Conservation (phyloP, 2,329 filamentous ascomycete genomes). For the Ophiostoma triangulosporum region DNA sequence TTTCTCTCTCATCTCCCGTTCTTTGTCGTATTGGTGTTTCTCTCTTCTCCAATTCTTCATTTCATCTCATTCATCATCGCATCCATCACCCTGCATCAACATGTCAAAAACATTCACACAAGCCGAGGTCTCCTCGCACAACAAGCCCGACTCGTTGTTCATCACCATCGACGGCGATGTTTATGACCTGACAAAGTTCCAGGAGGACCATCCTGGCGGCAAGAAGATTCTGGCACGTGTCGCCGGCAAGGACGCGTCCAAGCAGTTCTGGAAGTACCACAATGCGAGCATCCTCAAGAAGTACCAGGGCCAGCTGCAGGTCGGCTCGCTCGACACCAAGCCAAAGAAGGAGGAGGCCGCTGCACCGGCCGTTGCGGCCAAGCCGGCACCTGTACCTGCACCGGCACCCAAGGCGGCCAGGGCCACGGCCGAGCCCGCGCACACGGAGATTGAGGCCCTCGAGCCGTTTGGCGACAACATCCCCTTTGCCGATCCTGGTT, state of each 20-base stretch:
- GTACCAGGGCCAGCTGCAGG: conserved; percentile 61
- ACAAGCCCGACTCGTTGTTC: conserved; percentile 74
- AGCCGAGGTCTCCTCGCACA: conserved; percentile 81
- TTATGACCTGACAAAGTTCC: conserved; percentile 84
- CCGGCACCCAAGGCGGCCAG: conserved; percentile 21
- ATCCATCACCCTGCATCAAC: conserved; percentile 3
- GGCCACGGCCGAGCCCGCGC: conserved; percentile 11
- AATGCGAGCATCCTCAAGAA: conserved; percentile 82
- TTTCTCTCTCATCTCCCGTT: neutral
- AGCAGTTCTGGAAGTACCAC: conserved; percentile 64
- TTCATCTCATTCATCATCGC: neutral
- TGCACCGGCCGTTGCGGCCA: conserved; percentile 20
- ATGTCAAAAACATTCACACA: conserved; percentile 85
- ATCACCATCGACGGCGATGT: conserved; percentile 91
- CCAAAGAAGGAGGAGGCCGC: conserved; percentile 46
- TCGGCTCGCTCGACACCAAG: conserved; percentile 84
- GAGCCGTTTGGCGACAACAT: conserved; percentile 78
- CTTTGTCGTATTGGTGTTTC: neutral
- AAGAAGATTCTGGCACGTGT: conserved; percentile 53
- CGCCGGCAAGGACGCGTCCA: conserved; percentile 52
- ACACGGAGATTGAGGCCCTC: conserved; percentile 43
- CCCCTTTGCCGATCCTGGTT: conserved; percentile 81
- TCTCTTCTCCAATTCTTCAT: neutral
- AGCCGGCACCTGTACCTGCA: conserved; percentile 21
- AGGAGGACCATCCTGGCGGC: conserved; percentile 67